phyloP scores from a whole-genome alignment of 768 basidiomycete species.

The Russula ochroleuca region DNA sequence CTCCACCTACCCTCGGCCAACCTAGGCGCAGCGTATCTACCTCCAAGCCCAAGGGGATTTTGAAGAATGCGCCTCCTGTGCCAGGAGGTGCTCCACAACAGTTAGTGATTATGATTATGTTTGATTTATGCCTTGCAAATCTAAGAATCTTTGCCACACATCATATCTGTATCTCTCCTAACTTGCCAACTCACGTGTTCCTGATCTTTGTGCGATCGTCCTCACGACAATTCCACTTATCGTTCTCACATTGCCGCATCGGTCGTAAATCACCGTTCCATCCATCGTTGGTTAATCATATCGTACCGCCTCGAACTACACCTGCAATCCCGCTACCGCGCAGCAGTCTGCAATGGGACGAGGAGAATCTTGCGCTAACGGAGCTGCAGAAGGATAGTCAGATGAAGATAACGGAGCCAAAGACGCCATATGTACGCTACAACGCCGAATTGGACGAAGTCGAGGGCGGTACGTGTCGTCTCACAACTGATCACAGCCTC shows the following conservation, averaged over 20 bases:
- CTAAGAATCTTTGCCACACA: slow-evolving; percentile 15
- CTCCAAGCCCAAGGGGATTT: slow-evolving; percentile 76
- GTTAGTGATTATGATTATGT: slow-evolving; percentile 38
- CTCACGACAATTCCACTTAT: slow-evolving; percentile 1
- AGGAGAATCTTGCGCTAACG: slow-evolving; percentile 86
- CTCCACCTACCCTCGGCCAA: slow-evolving; percentile 37
- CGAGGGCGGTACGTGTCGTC: slow-evolving; percentile 64
- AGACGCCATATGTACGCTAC: slow-evolving; percentile 93
- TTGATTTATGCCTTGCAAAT: not conserved
- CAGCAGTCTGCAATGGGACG: slow-evolving; percentile 88
- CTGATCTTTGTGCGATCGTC: slow-evolving; percentile 19
- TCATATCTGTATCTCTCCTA: not conserved
- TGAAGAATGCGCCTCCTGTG: slow-evolving; percentile 70
- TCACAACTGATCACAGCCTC: not conserved
- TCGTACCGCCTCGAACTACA: not conserved
- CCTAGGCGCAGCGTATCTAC: slow-evolving; percentile 58
- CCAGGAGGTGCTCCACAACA: slow-evolving; percentile 43
- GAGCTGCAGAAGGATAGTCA: slow-evolving; percentile 92
- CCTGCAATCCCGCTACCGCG: not conserved
- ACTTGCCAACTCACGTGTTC: slow-evolving; percentile 19
- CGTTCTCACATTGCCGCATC: not conserved
- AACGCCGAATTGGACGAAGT: slow-evolving; percentile 80
- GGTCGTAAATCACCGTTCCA: not conserved
- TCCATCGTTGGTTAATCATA: not conserved
- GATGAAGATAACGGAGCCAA: slow-evolving; percentile 98